Evolutionary conservation across 2,329 filamentous ascomycete species (phyloP).

Genomic region (Lecanosticta acicola): DNA sequence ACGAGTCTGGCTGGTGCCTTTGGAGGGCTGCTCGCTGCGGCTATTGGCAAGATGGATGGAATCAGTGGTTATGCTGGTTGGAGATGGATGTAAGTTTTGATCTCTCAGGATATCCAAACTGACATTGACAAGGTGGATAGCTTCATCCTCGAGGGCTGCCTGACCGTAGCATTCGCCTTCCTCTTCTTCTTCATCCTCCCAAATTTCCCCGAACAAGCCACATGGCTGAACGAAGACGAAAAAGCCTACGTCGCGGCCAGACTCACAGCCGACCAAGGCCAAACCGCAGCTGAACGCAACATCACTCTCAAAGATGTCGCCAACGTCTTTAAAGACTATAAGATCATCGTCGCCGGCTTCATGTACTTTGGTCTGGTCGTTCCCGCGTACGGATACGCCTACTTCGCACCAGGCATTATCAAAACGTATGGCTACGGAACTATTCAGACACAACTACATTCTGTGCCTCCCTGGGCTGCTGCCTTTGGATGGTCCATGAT

Average conservation of each 20-base stretch:
- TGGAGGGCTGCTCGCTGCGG: conserved; percentile 76
- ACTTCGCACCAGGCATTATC: conserved; percentile 38
- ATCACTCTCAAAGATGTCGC: conserved; percentile 41
- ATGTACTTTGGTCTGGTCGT: conserved; percentile 49
- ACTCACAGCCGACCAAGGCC: conserved; percentile 45
- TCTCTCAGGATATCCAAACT: not conserved
- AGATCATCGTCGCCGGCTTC: conserved; percentile 45
- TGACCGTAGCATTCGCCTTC: conserved; percentile 42
- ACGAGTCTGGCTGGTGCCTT: conserved; percentile 78
- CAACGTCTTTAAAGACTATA: conserved; percentile 46
- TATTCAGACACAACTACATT: conserved; percentile 51
- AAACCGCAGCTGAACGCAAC: conserved; percentile 40
- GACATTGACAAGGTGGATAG: not conserved
- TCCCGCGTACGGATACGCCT: conserved; percentile 36
- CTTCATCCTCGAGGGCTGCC: conserved; percentile 62
- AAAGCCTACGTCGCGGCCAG: conserved; percentile 43
- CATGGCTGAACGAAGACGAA: conserved; percentile 45
- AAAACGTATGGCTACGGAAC: conserved; percentile 46
- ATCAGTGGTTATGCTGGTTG: conserved; percentile 64
- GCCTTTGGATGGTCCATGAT: conserved; percentile 76
- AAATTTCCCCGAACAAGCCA: conserved; percentile 46
- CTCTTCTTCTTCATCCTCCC: conserved; percentile 46
- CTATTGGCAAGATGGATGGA: conserved; percentile 82
- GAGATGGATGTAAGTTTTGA: conserved; percentile 52
- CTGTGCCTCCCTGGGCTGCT: conserved; percentile 58